Base-by-base conservation (phyloP, 2,329 filamentous ascomycete genomes). In the Penicillium capsulatum region DNA sequence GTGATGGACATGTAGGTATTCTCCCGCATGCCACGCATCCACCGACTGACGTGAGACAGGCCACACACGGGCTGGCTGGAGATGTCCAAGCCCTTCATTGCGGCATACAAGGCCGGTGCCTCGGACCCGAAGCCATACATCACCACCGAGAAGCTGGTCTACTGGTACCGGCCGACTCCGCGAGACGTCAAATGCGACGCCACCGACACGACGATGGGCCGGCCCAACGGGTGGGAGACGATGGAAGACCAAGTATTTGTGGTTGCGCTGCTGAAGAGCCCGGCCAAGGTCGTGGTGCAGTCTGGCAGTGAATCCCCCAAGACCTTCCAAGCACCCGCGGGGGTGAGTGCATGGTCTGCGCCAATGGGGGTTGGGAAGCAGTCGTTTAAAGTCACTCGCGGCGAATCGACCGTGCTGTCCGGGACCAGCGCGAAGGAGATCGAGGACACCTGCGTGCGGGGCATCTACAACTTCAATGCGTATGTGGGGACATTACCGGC, bases 381-480 rank as follows among this genome's bases (percentile, higher is more conserved):
- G 42, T 61, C 51, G 11, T 76, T 76, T 38, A 52, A 55, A 2
- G 60, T 76, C 3, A 50, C 50, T 13, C 65, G 73, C 2, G 55
- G 56, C 13, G 60, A 59, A 1, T 42, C 58, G 14, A 63, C 53
- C 0, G 62, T 70, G 13, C 28, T 51, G 1, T 53, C 47, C 8
- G 50, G 50, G 2, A 44, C 42, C 3, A 53, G 50, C n/a, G n/a
- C n/a, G n/a, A 74, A 72, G 58, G 66, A 76, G 27, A 69, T 79
- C 26, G 60, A 65, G 1, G 59, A 71, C 29, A 59, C 59, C 11
- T 79, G 76, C 50, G 57, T 68, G 13, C 77, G 55, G 30, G 58
- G 75, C 3, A 63, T 77, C 34, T 77, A 77, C 63, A 78, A 78
- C 59, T 78, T 72, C 62, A 79, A 79, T 42, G 68, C 73, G 10